These are phyloP conservation scores for Butyriboletus loyo DNA, from an alignment of 768 basidiomycete genomes.

Conservation along the genomic window DNA sequence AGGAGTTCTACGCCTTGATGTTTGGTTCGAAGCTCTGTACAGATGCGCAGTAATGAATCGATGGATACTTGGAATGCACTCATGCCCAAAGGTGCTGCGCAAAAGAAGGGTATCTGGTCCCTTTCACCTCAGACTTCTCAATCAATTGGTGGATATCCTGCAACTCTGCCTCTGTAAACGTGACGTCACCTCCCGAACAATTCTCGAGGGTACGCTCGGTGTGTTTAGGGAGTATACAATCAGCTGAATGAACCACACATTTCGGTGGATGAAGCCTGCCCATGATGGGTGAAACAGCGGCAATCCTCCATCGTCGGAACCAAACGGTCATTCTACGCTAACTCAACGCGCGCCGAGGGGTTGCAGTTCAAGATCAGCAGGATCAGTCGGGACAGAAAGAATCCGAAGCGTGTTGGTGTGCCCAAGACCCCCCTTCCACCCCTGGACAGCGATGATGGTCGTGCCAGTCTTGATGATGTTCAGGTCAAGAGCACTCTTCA, in stretches of 20 bases:
- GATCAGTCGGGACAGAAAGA: conserved; percentile 77
- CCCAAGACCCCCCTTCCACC: conserved; percentile 98
- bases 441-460: conserved; percentile 93
- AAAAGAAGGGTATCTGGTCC: conserved; percentile 36
- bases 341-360: conserved; percentile 41
- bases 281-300: conserved; percentile 6
- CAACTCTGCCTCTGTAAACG: conserved; percentile 39
- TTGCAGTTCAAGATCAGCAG: conserved; percentile 74
- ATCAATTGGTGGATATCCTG: conserved; percentile 39
- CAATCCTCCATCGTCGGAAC: too few relatives aligned
- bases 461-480: conserved; percentile 86
- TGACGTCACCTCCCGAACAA: conserved; percentile 41
- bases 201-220: conserved; percentile 45
- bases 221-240: conserved; percentile 18
- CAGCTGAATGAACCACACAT: not conserved
- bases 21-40: not conserved
- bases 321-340: conserved; percentile 5
- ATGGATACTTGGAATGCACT: not conserved
- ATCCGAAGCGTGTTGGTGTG: conserved; percentile 92
- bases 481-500: conserved; percentile 77
- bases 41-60: too few relatives aligned
- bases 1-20: not conserved
- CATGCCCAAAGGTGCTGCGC: conserved; percentile 33
- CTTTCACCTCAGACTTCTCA: conserved; percentile 35
- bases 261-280: too few relatives aligned